Percentiles rank a stretch among this genome's conserved stretches.
These are phyloP conservation scores for Quercus phellos DNA, from an alignment of 331 rosid genomes.

Conservation along the genomic window DNA sequence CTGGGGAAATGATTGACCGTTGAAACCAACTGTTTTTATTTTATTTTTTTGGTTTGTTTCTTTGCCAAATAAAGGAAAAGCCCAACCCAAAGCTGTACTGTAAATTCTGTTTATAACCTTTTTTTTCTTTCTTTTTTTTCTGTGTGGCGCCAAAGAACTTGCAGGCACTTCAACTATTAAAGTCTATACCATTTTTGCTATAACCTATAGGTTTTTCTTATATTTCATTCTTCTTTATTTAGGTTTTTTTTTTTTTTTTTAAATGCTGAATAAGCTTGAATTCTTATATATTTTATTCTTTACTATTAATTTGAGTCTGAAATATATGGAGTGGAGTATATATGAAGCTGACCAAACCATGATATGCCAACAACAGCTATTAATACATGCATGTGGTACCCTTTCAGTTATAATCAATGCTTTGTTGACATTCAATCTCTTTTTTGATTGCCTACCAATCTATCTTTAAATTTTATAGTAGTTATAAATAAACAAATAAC, in stretches of 20 bases:
- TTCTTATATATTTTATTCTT: not conserved
- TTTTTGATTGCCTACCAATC: not conserved
- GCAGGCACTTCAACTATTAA: too few species aligned
- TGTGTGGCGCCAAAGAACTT: too few species aligned
- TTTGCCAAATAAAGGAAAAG: slow-evolving; percentile 16
- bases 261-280: too few species aligned
- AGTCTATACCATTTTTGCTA: too few species aligned
- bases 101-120: not conserved
- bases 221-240: not conserved
- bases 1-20: slow-evolving; percentile 33
- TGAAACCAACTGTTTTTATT: slow-evolving; percentile 37
- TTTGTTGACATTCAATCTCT: not conserved
- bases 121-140: not conserved
- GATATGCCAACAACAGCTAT: not conserved
- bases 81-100: too few species aligned
- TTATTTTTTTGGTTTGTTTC: slow-evolving; percentile 15
- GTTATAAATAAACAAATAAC: not conserved
- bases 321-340: not conserved
- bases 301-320: not conserved
- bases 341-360: not conserved
- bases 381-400: not conserved
- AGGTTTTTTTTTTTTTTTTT: too few species aligned
- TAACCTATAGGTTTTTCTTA: too few species aligned
- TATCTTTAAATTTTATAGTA: not conserved
- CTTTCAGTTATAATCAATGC: not conserved